phyloP scores from a whole-genome alignment of 129 eudicot species.

The Pulicaria dysenterica region DNA sequence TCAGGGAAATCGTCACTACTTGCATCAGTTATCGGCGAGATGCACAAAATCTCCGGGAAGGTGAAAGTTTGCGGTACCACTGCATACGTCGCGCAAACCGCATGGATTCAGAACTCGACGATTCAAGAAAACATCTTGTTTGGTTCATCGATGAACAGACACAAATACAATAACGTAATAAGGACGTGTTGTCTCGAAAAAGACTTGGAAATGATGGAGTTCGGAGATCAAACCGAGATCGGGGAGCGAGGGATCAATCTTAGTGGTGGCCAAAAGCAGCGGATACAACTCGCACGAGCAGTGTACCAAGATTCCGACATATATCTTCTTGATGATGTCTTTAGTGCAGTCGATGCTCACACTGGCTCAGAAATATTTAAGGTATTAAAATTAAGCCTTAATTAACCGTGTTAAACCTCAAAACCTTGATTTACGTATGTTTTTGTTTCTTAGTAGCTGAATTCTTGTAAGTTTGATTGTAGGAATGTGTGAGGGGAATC shows the following conservation, averaged over 20 bases:
- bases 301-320: slow-evolving; percentile 81
- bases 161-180: slow-evolving; percentile 48
- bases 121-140: slow-evolving; percentile 68
- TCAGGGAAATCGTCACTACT: slow-evolving; percentile 70
- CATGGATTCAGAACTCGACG: slow-evolving; percentile 72
- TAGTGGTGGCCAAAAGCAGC: slow-evolving; percentile 92
- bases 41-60: slow-evolving; percentile 54
- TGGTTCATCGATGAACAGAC: slow-evolving; percentile 51
- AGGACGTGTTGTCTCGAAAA: slow-evolving; percentile 57
- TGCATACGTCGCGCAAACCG: slow-evolving; percentile 67
- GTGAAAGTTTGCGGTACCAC: slow-evolving; percentile 53
- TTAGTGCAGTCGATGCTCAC: slow-evolving; percentile 93
- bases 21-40: slow-evolving; percentile 62
- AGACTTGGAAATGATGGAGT: slow-evolving; percentile 65
- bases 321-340: slow-evolving; percentile 80
- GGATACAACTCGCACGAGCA: slow-evolving; percentile 83
- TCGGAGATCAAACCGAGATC: slow-evolving; percentile 76
- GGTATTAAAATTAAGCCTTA: slow-evolving; percentile 19
- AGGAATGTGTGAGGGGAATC: slow-evolving; percentile 86
- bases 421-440: not conserved
- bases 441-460: not conserved
- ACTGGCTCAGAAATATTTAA: slow-evolving; percentile 82
- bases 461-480: slow-evolving; percentile 13
- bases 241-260: slow-evolving; percentile 94
- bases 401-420: too few relatives aligned